Base-by-base conservation (phyloP, 2,329 filamentous ascomycete species). In the Aspergillus sp. region DNA sequence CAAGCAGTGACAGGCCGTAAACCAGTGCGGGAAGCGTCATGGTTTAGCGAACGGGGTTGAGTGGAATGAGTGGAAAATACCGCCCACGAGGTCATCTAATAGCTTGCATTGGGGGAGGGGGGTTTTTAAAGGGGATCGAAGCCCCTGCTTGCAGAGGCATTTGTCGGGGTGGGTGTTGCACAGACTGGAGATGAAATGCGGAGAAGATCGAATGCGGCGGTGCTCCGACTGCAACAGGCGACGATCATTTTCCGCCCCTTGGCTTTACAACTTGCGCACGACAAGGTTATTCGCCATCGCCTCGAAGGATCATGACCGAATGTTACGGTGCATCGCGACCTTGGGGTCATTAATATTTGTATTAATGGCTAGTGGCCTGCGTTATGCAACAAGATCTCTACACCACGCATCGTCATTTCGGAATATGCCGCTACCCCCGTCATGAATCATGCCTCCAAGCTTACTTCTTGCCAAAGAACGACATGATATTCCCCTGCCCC, bases 391-490 rank as follows among this genome's bases (percentile, higher is more conserved):
- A n/a, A 47, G 42, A 53, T 44, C 18, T 45, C 42, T 56, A 13
- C 17, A 42, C 18, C 39, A 42, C 20, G 26, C 32, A 26, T 17
- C 26, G 30, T 42, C 42, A 20, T 36, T 39, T 24, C 36, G 17
- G 34, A 22, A 26, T 34, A 48, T 42, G 24, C 24, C 13, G 24
- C 39, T 38, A 32, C 32, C 39, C n/a, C 15, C 38, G 11, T 17
- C 22, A 24, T 13, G 15, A 13, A 43, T 41, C 15, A 44, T 17
- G 13, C 17, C 39, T 5, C 20, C 17, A 30, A 43, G 20, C 36
- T 54, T 69, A 89, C 68, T 92, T 95, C 79, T 96, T 96, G 42
- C 83, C 83, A 74, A 96, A 96, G 76, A 96, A 96, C 1, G 88
- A 91, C 88, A 93, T 96, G 69, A 96, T 96, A 71, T 82, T 96